These are phyloP conservation scores for Salinomyces thailandicus DNA, from an alignment of 2,329 filamentous ascomycete species.

Conservation along the genomic window DNA sequence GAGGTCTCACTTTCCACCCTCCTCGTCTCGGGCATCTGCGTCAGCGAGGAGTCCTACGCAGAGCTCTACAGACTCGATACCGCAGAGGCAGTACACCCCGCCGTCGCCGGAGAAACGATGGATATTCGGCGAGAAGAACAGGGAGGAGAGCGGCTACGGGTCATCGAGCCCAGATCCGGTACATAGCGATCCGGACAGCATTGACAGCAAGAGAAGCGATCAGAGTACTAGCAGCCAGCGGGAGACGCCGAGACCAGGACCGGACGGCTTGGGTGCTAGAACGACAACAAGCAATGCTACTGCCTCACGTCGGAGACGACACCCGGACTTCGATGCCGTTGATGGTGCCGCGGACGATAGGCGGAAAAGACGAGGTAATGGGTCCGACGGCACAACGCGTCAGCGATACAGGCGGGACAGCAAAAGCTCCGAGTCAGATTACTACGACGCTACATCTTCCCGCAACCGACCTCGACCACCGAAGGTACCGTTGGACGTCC, in stretches of 20 bases:
- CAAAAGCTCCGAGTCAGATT: conserved; percentile 7
- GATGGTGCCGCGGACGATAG: conserved; percentile 1
- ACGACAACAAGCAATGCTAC: too few species aligned
- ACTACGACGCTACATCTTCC: conserved; percentile 3
- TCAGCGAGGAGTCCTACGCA: conserved; percentile 25
- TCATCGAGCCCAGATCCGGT: conserved; percentile 29
- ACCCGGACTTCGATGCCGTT: neutral
- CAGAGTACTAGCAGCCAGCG: conserved; percentile 12
- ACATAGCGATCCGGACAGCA: conserved; percentile 14
- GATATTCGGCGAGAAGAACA: neutral
- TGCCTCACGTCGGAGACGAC: too few species aligned
- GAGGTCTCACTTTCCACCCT: conserved; percentile 23
- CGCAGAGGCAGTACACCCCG: conserved; percentile 41
- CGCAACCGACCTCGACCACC: conserved; percentile 6
- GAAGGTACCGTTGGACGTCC: conserved; percentile 10
- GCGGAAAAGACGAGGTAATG: conserved; percentile 10
- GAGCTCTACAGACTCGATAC: conserved; percentile 36
- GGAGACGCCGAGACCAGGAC: conserved; percentile 14
- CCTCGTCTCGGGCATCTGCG: conserved; percentile 14
- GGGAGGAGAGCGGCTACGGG: conserved; percentile 14
- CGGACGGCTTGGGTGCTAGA: conserved; percentile 4
- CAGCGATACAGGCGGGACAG: conserved; percentile 9
- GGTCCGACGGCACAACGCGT: neutral
- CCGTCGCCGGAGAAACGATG: conserved; percentile 36
- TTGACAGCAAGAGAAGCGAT: conserved; percentile 5